phyloP scores from a whole-genome alignment of 331 rosid species.

The Erythrophleum ivorense region DNA sequence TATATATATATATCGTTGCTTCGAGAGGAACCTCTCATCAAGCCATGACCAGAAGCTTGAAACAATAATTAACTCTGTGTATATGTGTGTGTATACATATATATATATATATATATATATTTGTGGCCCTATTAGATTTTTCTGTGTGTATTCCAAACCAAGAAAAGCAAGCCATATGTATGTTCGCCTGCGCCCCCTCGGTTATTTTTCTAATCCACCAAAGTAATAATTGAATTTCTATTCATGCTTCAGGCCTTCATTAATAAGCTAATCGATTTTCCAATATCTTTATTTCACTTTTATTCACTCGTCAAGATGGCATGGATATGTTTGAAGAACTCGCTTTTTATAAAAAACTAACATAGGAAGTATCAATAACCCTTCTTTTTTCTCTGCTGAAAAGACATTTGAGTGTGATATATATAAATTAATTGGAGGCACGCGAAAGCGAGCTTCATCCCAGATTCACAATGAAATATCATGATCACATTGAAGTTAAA shows the following conservation, averaged over 20 bases:
- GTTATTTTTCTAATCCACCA: not conserved
- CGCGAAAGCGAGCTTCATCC: not conserved
- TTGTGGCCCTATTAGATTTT: not conserved
- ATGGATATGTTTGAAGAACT: not conserved
- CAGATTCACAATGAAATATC: not conserved
- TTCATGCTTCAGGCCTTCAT: too few relatives aligned
- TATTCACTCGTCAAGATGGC: not conserved
- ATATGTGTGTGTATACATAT: not conserved
- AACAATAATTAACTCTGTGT: too few relatives aligned
- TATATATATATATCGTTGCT: not conserved
- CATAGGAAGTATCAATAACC: not conserved
- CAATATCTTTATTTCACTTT: not conserved
- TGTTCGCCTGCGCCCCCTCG: not conserved
- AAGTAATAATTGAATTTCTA: constrained; percentile 6
- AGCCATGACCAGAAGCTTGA: not conserved
- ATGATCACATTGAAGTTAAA: not conserved
- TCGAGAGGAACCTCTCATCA: not conserved
- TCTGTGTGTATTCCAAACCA: not conserved
- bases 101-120: not conserved
- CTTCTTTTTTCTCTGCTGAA: not conserved
- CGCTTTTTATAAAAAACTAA: not conserved
- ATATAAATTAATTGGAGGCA: not conserved
- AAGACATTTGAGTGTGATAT: not conserved
- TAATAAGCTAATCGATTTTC: not conserved
- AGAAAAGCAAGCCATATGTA: not conserved